Conservation (phyloP, 257 asterid species). For the Plantago major region DNA sequence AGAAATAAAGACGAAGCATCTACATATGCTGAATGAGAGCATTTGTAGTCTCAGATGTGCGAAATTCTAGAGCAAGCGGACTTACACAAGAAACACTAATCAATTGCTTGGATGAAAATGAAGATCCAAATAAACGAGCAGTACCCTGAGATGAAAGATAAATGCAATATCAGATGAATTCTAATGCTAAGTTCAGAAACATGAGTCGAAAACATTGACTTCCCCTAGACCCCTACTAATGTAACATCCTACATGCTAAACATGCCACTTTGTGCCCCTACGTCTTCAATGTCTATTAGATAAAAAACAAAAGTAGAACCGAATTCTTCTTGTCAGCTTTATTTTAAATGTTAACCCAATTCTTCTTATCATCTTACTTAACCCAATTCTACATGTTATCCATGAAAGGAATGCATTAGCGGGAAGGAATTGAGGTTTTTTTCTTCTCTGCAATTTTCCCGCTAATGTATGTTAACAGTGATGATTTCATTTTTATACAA, state of each 20-base stretch:
- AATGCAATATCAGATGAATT: constrained; percentile 9
- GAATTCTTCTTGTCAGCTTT: constrained; percentile 9
- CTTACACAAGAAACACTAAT: constrained; percentile 95
- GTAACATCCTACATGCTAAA: constrained; percentile 3
- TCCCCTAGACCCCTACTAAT: not conserved
- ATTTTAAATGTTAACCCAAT: not conserved
- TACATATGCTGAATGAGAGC: not conserved
- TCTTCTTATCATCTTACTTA: not conserved
- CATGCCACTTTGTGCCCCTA: not conserved
- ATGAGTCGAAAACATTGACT: constrained; percentile 8
- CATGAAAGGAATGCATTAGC: constrained; percentile 6
- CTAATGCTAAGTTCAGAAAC: not conserved
- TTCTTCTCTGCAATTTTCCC: constrained; percentile 30
- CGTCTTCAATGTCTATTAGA: too few species aligned
- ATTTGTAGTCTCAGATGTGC: constrained; percentile 1
- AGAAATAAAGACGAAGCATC: not conserved
- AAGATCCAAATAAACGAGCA: constrained; percentile 93
- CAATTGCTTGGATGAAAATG: constrained; percentile 70
- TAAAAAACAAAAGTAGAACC: not conserved
- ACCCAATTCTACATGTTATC: not conserved
- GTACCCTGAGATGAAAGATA: constrained; percentile 61
- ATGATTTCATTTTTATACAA: too few species aligned
- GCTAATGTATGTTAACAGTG: constrained; percentile 19
- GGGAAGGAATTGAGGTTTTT: constrained; percentile 23
- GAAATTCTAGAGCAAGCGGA: constrained; percentile 9